Evolutionary conservation across 108 stramenopile species (phyloP), one percentile per base, ranked within the genome.

Genomic region (Cyclotella choctawhatcheeana): DNA sequence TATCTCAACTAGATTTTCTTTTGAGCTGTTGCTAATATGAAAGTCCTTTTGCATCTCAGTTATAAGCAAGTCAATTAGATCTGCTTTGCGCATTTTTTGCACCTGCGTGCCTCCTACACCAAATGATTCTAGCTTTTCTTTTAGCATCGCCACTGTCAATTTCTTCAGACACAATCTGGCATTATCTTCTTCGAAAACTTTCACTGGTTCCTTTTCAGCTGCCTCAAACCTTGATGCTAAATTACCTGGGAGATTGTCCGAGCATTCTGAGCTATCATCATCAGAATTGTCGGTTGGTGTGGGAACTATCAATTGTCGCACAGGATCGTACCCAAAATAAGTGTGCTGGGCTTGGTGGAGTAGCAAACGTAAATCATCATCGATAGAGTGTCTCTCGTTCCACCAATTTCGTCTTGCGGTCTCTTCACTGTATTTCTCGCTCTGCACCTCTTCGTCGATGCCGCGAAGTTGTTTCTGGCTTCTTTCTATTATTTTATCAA

Each of bases 361-460:
- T 17, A 89, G 65, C 0, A 32, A 29, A 43, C 67, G 67, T 40
- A 96, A 70, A 21, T 79, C 72, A 7, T 86, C 73, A 47, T 96
- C 91, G 32, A 90, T 69, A 21, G 64, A 58, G 35, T 83, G 71
- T 25, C 95, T 74, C 54, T 87, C 77, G 6, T 83, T 70, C 92
- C 92, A 93, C 92, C 94, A 93, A 45, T 77, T 63, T 34, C 85
- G 69, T 69, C 87, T 92, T 5, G 61, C 50, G 31, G 72, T 69
- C 44, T 84, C 83, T 22, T 71, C 81, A 34, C 77, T 69, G 37
- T 64, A 84, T 24, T 82, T 31, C 52, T 72, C 78, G 10, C 69
- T 47, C 37, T 76, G 79, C 29, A 59, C 48, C 17, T 71, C 67
- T 64, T 73, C 68, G 50, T 82, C 79, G 48, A 90, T 81, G 2